These are phyloP conservation scores for Aspergillus proliferans DNA, from an alignment of 2,329 filamentous ascomycete species.

Conservation along the genomic window DNA sequence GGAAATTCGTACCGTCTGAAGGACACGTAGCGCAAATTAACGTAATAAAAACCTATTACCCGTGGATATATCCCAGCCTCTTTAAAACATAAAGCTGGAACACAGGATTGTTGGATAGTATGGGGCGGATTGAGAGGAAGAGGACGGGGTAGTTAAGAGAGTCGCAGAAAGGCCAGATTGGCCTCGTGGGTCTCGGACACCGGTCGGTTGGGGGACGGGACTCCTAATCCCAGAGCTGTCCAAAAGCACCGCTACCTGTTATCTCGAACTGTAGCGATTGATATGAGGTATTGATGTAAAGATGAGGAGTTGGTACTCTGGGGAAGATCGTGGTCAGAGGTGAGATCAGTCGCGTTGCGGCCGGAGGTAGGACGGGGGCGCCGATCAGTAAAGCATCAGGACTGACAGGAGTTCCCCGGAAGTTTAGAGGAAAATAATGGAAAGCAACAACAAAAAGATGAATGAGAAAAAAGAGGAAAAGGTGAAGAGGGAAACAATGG, in stretches of 20 bases:
- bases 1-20: background rate
- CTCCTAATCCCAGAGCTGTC: background rate
- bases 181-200: background rate
- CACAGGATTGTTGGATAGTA: background rate
- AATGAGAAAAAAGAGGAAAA: background rate
- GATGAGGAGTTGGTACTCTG: background rate
- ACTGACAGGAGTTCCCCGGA: background rate
- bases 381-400: background rate
- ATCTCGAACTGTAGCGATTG: background rate
- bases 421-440: background rate
- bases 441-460: conserved; percentile 1
- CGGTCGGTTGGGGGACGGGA: background rate
- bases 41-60: background rate
- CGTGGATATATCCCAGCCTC: background rate
- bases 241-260: background rate
- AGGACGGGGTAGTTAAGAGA: background rate
- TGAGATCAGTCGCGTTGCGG: background rate
- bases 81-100: background rate
- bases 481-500: background rate
- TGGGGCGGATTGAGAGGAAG: background rate
- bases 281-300: background rate
- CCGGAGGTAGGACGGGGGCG: background rate
- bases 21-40: background rate
- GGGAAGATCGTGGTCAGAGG: background rate
- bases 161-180: conserved; percentile 1